Percentiles rank a stretch among this genome's conserved stretches.
Conservation (phyloP, 2,329 filamentous ascomycete species). For the Monosporascus ibericus region DNA sequence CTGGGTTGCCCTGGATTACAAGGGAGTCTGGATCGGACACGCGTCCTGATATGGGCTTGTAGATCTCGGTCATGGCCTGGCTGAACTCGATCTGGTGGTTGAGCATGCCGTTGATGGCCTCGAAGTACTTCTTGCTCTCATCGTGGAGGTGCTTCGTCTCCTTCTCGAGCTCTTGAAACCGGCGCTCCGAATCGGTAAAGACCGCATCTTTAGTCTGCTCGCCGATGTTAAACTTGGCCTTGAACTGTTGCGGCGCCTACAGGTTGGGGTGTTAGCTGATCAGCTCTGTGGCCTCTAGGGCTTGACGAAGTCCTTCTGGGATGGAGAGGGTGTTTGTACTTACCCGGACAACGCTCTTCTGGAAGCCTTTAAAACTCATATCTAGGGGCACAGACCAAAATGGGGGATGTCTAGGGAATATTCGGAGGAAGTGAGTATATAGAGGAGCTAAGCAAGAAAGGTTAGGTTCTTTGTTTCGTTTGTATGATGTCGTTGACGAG, state of each 20-base stretch:
- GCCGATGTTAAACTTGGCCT: slow-evolving; percentile 88
- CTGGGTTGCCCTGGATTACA: slow-evolving; percentile 77
- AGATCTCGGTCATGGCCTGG: slow-evolving; percentile 90
- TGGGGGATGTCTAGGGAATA: slow-evolving; percentile 1
- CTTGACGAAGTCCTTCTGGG: not conserved
- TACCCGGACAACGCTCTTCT: slow-evolving; percentile 83
- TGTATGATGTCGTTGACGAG: too few relatives aligned
- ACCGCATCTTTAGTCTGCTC: slow-evolving; percentile 93
- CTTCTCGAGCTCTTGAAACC: slow-evolving; percentile 87
- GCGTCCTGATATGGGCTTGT: slow-evolving; percentile 95
- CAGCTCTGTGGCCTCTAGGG: not conserved
- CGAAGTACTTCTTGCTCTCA: slow-evolving; percentile 95
- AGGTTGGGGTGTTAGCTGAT: slow-evolving; percentile 5
- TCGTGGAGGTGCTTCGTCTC: slow-evolving; percentile 94
- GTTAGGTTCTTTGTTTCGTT: not conserved
- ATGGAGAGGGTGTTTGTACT: slow-evolving; percentile 22
- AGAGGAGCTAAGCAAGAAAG: not conserved
- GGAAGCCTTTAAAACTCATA: slow-evolving; percentile 98
- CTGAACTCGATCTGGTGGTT: slow-evolving; percentile 97
- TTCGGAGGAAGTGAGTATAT: not conserved
- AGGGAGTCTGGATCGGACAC: slow-evolving; percentile 87
- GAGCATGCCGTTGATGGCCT: slow-evolving; percentile 97
- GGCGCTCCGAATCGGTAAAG: slow-evolving; percentile 88
- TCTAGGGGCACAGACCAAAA: slow-evolving; percentile 6
- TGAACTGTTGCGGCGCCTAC: slow-evolving; percentile 84